phyloP scores from a whole-genome alignment of 2,329 filamentous ascomycete species.

The Aspergillus aculeatinus region DNA sequence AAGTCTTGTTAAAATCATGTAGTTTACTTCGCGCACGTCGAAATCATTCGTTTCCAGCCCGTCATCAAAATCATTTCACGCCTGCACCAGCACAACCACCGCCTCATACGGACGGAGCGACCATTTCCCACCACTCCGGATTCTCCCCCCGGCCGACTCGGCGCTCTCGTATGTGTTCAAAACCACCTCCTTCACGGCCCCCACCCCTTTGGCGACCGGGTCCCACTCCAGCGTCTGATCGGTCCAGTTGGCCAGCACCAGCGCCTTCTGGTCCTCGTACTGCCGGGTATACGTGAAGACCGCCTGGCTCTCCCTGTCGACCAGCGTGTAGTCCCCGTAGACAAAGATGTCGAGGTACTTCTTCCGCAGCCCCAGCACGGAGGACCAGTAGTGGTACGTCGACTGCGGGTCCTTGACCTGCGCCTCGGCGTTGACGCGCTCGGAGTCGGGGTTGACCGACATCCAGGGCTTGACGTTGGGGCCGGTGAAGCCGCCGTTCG shows the following conservation, averaged over 20 bases:
- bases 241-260: slow-evolving; percentile 41
- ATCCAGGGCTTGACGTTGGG: slow-evolving; percentile 64
- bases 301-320: slow-evolving; percentile 53
- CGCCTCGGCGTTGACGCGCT: slow-evolving; percentile 60
- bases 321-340: slow-evolving; percentile 62
- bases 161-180: slow-evolving; percentile 33
- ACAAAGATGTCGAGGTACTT: slow-evolving; percentile 62
- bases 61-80: slow-evolving; percentile 3
- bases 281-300: slow-evolving; percentile 58
- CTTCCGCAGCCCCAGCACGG: slow-evolving; percentile 61
- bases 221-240: slow-evolving; percentile 34
- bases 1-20: neutral
- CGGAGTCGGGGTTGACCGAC: slow-evolving; percentile 64
- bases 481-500: slow-evolving; percentile 65
- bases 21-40: neutral
- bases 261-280: slow-evolving; percentile 32
- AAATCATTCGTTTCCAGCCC: neutral
- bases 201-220: slow-evolving; percentile 28
- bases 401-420: slow-evolving; percentile 44
- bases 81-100: slow-evolving; percentile 28
- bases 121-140: slow-evolving; percentile 29
- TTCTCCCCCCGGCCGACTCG: slow-evolving; percentile 20
- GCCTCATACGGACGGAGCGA: slow-evolving; percentile 36
- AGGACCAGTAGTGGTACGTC: slow-evolving; percentile 62
- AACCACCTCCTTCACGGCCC: slow-evolving; percentile 28